A percentile compares a stretch with the other conserved stretches of the same genome.
Evolutionary conservation across 192 early-diverging fungal species (phyloP).

Genomic region (Rhizophlyctis rosea): DNA sequence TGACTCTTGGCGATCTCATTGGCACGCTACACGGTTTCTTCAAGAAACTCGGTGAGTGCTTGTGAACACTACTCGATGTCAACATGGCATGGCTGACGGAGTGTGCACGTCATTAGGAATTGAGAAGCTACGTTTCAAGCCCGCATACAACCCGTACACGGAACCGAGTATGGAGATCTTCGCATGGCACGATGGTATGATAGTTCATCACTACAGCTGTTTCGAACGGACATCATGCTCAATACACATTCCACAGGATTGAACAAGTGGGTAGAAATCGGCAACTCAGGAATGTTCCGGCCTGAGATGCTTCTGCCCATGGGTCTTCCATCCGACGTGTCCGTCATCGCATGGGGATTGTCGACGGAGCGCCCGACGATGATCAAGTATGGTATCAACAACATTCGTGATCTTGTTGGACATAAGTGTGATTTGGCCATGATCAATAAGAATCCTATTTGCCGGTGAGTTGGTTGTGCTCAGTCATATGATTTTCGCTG

Average conservation of each 20-base stretch:
- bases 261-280: conserved; percentile 90
- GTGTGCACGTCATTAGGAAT: conserved; percentile 29
- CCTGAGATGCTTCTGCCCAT: conserved; percentile 96
- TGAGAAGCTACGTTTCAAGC: conserved; percentile 93
- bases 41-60: conserved; percentile 81
- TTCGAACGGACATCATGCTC: no score
- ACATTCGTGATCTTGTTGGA: conserved; percentile 93
- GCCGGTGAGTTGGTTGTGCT: conserved; percentile 48
- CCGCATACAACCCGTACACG: conserved; percentile 99
- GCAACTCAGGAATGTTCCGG: conserved; percentile 99
- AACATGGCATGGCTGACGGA: no score
- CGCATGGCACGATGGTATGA: conserved; percentile 77
- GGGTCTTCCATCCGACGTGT: conserved; percentile 90
- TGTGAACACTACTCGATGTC: neutral
- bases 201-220: no score
- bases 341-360: conserved; percentile 97
- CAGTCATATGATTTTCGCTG: no score
- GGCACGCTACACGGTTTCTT: conserved; percentile 96
- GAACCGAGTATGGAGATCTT: conserved; percentile 99
- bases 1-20: conserved; percentile 95
- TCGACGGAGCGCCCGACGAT: conserved; percentile 97
- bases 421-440: conserved; percentile 91
- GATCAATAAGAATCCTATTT: conserved; percentile 86
- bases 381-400: conserved; percentile 93
- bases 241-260: conserved; percentile 42